Evolutionary conservation across 345 rosid genomes (phyloP).

Genomic region (Salix udensis): DNA sequence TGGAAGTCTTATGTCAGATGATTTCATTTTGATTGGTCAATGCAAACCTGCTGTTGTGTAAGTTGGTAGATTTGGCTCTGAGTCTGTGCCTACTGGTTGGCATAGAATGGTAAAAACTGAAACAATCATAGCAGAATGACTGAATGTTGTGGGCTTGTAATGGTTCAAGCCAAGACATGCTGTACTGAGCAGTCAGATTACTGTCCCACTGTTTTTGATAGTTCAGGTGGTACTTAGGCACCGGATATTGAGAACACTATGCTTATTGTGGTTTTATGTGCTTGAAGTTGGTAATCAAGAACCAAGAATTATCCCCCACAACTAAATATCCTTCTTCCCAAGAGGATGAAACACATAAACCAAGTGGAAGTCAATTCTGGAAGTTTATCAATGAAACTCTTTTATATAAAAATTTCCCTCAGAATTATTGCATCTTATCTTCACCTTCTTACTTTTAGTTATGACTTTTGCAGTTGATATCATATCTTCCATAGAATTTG

Average conservation of each 20-base stretch:
- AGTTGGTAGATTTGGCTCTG: background rate
- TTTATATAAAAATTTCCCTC: background rate
- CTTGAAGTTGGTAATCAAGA: background rate
- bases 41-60: background rate
- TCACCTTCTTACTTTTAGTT: background rate
- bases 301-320: background rate
- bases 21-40: background rate
- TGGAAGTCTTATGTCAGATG: background rate
- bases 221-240: background rate
- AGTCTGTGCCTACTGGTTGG: background rate
- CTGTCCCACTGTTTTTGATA: background rate
- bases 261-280: background rate
- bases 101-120: background rate
- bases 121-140: background rate
- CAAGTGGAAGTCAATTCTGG: background rate
- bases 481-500: slow-evolving; percentile 85
- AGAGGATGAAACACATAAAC: background rate
- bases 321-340: background rate
- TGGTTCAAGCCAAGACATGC: background rate
- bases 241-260: background rate
- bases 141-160: background rate
- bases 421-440: background rate
- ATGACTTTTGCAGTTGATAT: slow-evolving; percentile 67
- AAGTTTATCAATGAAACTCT: background rate
- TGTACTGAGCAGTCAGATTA: background rate